These are phyloP conservation scores for Colletotrichum gigasporum DNA, from an alignment of 2,329 filamentous ascomycete genomes.

Conservation along the genomic window DNA sequence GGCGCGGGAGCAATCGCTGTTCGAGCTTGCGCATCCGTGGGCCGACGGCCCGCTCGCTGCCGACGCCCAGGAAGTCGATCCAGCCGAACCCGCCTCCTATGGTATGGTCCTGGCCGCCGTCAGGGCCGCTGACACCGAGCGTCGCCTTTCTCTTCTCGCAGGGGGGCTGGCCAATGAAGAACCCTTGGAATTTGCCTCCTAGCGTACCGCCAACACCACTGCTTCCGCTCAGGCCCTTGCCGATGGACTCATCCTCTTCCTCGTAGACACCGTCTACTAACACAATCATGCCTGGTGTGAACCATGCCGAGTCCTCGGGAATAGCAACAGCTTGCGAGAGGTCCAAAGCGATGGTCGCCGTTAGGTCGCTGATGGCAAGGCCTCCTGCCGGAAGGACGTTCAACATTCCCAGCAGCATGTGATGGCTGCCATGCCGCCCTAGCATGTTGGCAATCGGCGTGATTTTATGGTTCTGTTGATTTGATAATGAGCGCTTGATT, in stretches of 20 bases:
- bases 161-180: slow-evolving; percentile 90
- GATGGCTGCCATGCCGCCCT: slow-evolving; percentile 83
- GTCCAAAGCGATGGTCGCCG: slow-evolving; percentile 87
- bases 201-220: slow-evolving; percentile 89
- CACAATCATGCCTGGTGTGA: slow-evolving; percentile 94
- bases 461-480: slow-evolving; percentile 81
- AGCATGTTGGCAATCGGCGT: slow-evolving; percentile 82
- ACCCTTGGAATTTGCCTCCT: slow-evolving; percentile 89
- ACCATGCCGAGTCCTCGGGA: slow-evolving; percentile 89
- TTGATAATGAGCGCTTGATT: slow-evolving; percentile 68
- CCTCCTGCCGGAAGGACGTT: slow-evolving; percentile 82
- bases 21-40: slow-evolving; percentile 85
- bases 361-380: slow-evolving; percentile 85
- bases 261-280: slow-evolving; percentile 96
- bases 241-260: slow-evolving; percentile 81
- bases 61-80: slow-evolving; percentile 94
- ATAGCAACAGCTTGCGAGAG: slow-evolving; percentile 82
- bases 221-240: slow-evolving; percentile 77
- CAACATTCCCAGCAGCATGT: slow-evolving; percentile 88
- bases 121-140: slow-evolving; percentile 73
- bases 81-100: slow-evolving; percentile 90
- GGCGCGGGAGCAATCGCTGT: slow-evolving; percentile 67
- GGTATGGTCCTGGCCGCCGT: slow-evolving; percentile 66
- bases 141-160: slow-evolving; percentile 86
- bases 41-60: slow-evolving; percentile 86